Percentiles rank a stretch among this genome's conserved stretches.
Evolutionary conservation across 345 rosid genomes (phyloP).

Genomic region (Luvunga scandens): DNA sequence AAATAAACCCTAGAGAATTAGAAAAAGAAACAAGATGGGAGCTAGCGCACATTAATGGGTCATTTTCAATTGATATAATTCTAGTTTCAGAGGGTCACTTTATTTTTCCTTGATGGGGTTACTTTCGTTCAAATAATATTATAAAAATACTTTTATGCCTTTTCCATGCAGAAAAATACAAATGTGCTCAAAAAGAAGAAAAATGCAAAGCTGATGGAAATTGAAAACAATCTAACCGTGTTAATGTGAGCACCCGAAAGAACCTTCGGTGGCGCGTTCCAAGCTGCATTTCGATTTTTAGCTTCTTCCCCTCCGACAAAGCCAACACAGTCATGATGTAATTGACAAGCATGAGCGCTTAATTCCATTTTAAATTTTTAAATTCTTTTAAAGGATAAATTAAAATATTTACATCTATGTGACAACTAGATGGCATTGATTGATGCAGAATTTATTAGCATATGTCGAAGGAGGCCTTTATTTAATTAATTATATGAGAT

Average conservation of each 20-base stretch:
- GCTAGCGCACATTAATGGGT: background rate
- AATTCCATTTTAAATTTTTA: background rate
- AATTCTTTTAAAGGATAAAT: background rate
- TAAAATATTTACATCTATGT: background rate
- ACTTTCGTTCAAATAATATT: background rate
- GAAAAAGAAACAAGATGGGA: background rate
- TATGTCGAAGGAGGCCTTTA: background rate
- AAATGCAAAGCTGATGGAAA: slow-evolving; percentile 15
- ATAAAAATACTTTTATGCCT: background rate
- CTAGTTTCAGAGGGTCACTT: background rate
- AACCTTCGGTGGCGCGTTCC: slow-evolving; percentile 19
- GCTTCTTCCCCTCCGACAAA: slow-evolving; percentile 33
- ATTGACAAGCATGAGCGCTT: background rate
- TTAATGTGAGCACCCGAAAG: slow-evolving; percentile 17
- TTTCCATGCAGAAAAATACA: slow-evolving; percentile 3
- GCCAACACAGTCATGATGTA: slow-evolving; percentile 18
- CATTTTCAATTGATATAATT: background rate
- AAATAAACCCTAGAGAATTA: background rate
- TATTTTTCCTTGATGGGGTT: background rate
- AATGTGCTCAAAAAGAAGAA: slow-evolving; percentile 5
- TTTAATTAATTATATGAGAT: background rate
- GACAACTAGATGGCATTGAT: background rate
- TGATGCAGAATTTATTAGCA: background rate
- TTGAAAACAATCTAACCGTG: slow-evolving; percentile 9
- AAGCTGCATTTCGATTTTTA: background rate